A percentile compares a stretch with the other conserved stretches of the same genome.
These are phyloP conservation scores for Prunella vulgaris DNA, from an alignment of 257 asterid species.

Conservation along the genomic window DNA sequence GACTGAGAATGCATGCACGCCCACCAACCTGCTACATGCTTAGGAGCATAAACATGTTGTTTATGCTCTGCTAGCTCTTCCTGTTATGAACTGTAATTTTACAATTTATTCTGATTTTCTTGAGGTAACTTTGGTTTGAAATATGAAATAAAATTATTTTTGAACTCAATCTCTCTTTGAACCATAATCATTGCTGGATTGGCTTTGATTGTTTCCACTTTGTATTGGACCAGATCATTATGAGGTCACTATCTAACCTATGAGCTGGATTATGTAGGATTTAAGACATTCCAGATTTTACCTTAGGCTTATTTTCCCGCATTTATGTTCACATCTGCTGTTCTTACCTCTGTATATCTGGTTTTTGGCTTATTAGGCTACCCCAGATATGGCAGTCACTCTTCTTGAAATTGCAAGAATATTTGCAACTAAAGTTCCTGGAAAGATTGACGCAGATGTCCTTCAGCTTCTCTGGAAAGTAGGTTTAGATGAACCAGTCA, in stretches of 20 bases:
- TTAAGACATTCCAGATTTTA: not conserved
- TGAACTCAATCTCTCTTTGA: not conserved
- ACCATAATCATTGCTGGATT: not conserved
- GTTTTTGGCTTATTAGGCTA: constrained; percentile 50
- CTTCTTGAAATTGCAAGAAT: constrained; percentile 87
- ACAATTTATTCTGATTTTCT: not conserved
- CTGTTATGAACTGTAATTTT: not conserved
- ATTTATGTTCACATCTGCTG: not conserved
- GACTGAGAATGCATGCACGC: too few relatives aligned
- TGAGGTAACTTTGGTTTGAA: not conserved
- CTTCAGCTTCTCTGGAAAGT: constrained; percentile 91
- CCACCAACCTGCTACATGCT: too few relatives aligned
- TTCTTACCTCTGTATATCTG: constrained; percentile 12
- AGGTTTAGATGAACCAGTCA: constrained; percentile 25
- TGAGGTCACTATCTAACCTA: not conserved
- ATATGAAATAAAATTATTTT: not conserved
- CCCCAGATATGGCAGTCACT: constrained; percentile 92
- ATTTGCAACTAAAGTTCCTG: constrained; percentile 88
- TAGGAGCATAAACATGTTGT: too few relatives aligned
- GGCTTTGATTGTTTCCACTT: constrained; percentile 8
- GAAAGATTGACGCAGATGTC: constrained; percentile 89
- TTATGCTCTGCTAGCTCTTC: too few relatives aligned
- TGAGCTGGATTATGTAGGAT: not conserved
- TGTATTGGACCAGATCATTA: not conserved
- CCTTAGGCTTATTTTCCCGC: not conserved